phyloP scores from a whole-genome alignment of 2,329 filamentous ascomycete genomes.

The Xylariaceae sp. region DNA sequence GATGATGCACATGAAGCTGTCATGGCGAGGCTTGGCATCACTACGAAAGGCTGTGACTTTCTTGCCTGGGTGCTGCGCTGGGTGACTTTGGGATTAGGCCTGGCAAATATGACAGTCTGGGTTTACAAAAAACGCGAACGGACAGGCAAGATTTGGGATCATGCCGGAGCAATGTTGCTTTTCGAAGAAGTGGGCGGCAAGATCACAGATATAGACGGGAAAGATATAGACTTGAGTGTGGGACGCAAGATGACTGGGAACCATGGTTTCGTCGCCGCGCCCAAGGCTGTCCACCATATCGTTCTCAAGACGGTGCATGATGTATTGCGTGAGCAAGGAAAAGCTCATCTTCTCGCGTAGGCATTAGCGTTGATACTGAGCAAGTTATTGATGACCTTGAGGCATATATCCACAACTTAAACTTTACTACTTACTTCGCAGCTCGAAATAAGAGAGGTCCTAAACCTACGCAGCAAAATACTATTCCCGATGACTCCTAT shows the following conservation, averaged over 20 bases:
- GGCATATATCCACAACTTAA: background rate
- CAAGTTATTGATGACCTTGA: background rate
- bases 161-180: slow-evolving; percentile 65
- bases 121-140: slow-evolving; percentile 58
- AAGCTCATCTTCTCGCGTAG: slow-evolving; percentile 42
- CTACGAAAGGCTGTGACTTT: slow-evolving; percentile 58
- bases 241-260: slow-evolving; percentile 59
- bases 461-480: too few species aligned
- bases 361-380: background rate
- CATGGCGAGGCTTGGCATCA: slow-evolving; percentile 49
- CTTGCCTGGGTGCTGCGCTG: slow-evolving; percentile 65
- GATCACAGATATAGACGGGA: slow-evolving; percentile 61
- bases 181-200: slow-evolving; percentile 63
- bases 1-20: slow-evolving; percentile 55
- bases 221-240: slow-evolving; percentile 55
- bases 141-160: slow-evolving; percentile 64
- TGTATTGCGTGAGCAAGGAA: slow-evolving; percentile 44
- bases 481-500: too few species aligned
- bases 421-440: too few species aligned
- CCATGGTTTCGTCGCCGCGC: slow-evolving; percentile 63
- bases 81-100: slow-evolving; percentile 58
- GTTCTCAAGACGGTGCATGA: slow-evolving; percentile 51
- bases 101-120: slow-evolving; percentile 63
- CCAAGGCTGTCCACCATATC: slow-evolving; percentile 49
- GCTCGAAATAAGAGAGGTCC: too few species aligned